phyloP scores from a whole-genome alignment of 2,329 filamentous ascomycete species.

The Dactylellina haptotyla region DNA sequence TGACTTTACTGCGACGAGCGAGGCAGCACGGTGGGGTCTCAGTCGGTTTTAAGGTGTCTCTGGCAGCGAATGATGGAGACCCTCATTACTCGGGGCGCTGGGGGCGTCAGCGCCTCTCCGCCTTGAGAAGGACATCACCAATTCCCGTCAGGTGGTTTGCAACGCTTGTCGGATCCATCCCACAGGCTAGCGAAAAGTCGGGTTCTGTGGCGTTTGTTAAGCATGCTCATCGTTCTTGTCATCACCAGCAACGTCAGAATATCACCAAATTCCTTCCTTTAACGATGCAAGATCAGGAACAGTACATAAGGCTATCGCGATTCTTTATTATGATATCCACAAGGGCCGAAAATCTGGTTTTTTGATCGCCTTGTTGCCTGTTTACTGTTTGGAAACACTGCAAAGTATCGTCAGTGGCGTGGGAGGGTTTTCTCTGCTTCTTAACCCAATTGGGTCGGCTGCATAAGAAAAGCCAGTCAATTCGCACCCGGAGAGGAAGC shows the following conservation, averaged over 20 bases:
- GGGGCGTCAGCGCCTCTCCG: conserved; percentile 32
- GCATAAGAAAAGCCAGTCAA: conserved; percentile 11
- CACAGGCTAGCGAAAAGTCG: conserved; percentile 9
- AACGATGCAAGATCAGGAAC: conserved; percentile 34
- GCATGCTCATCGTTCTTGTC: not conserved
- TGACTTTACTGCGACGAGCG: not conserved
- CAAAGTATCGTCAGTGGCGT: conserved; percentile 43
- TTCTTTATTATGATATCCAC: conserved; percentile 9
- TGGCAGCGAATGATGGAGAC: not conserved
- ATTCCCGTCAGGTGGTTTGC: conserved; percentile 2
- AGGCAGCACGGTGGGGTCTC: not conserved
- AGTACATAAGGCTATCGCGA: conserved; percentile 29
- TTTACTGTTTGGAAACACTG: conserved; percentile 6
- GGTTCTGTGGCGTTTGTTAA: conserved; percentile 20
- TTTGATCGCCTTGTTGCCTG: not conserved
- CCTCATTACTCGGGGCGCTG: not conserved
- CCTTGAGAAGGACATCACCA: conserved; percentile 9
- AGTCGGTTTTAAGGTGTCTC: not conserved
- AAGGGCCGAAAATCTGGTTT: conserved; percentile 32
- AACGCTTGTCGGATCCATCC: conserved; percentile 1
- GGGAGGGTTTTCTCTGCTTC: conserved; percentile 34
- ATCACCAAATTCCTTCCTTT: conserved; percentile 11
- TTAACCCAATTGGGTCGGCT: conserved; percentile 40
- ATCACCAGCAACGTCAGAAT: not conserved
- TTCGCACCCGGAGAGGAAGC: conserved; percentile 8